Percentiles rank a stretch among this genome's conserved stretches.
Conservation (phyloP, 306 rosid genomes). For the Trichosanthes truncata region DNA sequence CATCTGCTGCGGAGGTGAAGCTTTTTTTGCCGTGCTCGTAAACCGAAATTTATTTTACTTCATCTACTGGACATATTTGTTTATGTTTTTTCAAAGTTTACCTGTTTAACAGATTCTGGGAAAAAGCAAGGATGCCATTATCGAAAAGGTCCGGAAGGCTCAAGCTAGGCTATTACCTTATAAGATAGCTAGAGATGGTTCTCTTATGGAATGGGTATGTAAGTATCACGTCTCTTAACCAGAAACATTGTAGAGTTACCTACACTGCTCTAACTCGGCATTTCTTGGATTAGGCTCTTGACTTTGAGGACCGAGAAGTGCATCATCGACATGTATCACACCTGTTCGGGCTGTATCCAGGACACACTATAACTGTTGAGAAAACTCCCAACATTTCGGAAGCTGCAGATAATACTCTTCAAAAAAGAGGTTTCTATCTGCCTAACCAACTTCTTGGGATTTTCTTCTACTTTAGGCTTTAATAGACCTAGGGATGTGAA, state of each 20-base stretch:
- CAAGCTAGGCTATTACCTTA: constrained; percentile 61
- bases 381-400: constrained; percentile 69
- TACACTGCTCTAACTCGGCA: constrained; percentile 4
- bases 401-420: constrained; percentile 55
- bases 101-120: constrained; percentile 51
- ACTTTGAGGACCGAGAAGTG: constrained; percentile 71
- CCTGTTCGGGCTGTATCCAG: constrained; percentile 84
- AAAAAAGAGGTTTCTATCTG: constrained; percentile 60
- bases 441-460: constrained; percentile 11
- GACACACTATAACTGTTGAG: constrained; percentile 63
- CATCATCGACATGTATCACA: constrained; percentile 83
- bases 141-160: constrained; percentile 42
- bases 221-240: constrained; percentile 7
- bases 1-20: constrained; percentile 81
- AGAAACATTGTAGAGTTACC: neutral
- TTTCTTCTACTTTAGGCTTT: neutral
- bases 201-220: constrained; percentile 91
- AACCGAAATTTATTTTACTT: constrained; percentile 1
- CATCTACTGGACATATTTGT: neutral
- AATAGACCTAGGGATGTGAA: neutral
- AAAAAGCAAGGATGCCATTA: constrained; percentile 44
- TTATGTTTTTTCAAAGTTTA: neutral
- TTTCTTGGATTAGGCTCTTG: constrained; percentile 55
- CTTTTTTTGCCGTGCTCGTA: constrained; percentile 11
- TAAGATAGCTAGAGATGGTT: constrained; percentile 76